Conservation (phyloP, 73 alveolate genomes). For the Paramecium caudatum region DNA sequence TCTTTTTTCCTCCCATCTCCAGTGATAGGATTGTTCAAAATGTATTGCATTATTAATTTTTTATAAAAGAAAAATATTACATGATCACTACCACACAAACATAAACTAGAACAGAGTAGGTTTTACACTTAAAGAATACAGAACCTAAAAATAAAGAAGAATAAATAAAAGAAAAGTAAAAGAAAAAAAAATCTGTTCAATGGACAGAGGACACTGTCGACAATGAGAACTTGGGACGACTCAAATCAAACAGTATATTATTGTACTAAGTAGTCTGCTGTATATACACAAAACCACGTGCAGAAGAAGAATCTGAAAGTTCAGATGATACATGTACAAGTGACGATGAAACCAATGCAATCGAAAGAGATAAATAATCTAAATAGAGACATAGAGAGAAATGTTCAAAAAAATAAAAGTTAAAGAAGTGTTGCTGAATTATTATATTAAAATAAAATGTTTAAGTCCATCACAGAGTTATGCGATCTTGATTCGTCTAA, state of each 20-base stretch:
- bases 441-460: not conserved
- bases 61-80: too few species aligned
- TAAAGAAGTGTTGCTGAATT: slow-evolving; percentile 35
- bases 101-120: too few species aligned
- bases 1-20: not conserved
- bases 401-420: slow-evolving; percentile 61
- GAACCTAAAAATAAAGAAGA: not conserved
- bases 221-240: slow-evolving; percentile 65
- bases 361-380: slow-evolving; percentile 69
- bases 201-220: slow-evolving; percentile 75
- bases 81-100: too few species aligned
- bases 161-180: slow-evolving; percentile 9
- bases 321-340: slow-evolving; percentile 70
- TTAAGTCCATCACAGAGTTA: slow-evolving; percentile 51
- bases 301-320: slow-evolving; percentile 45
- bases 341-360: slow-evolving; percentile 75
- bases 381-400: slow-evolving; percentile 65
- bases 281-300: not conserved
- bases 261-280: slow-evolving; percentile 49
- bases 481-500: slow-evolving; percentile 8
- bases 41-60: not conserved
- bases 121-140: too few species aligned
- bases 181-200: not conserved
- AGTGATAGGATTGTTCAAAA: not conserved
- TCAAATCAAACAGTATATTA: slow-evolving; percentile 70